These are phyloP conservation scores for Ceratobasidium sp. DNA, from an alignment of 1,284 basidiomycete genomes.

Conservation along the genomic window DNA sequence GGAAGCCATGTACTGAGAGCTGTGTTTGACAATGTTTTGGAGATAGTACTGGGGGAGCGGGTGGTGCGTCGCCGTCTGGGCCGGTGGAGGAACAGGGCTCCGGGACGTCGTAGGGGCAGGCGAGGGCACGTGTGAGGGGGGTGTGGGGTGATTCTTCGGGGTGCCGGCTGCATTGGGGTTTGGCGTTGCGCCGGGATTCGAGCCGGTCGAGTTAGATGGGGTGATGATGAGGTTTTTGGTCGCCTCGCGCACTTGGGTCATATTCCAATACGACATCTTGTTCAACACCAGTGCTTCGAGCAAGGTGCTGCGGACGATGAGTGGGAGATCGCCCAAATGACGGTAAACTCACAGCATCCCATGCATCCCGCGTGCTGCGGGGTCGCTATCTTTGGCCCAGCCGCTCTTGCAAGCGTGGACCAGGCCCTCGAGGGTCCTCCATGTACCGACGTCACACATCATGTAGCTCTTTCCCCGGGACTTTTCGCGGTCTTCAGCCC, in stretches of 20 bases:
- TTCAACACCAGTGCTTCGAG: conserved; percentile 27
- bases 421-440: conserved; percentile 33
- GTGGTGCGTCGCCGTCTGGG: conserved; percentile 5
- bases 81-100: conserved; percentile 7
- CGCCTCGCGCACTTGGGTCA: conserved; percentile 12
- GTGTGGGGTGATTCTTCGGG: conserved; percentile 32
- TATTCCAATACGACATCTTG: conserved; percentile 22
- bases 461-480: conserved; percentile 3
- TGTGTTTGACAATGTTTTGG: conserved; percentile 27
- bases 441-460: conserved; percentile 8
- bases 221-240: conserved; percentile 28
- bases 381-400: conserved; percentile 35
- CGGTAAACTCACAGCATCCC: conserved; percentile 30
- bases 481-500: conserved; percentile 30
- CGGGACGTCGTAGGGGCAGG: conserved; percentile 23
- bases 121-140: conserved; percentile 26
- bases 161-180: conserved; percentile 33
- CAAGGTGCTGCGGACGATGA: conserved; percentile 7
- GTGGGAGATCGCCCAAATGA: not conserved
- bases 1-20: conserved; percentile 9
- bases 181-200: conserved; percentile 24
- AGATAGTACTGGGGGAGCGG: conserved; percentile 21
- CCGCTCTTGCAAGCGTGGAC: conserved; percentile 24
- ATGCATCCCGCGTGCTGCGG: conserved; percentile 25
- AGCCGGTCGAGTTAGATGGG: conserved; percentile 9